phyloP scores from a whole-genome alignment of 2,329 filamentous ascomycete species.

The Hymenoscyphus albidus region DNA sequence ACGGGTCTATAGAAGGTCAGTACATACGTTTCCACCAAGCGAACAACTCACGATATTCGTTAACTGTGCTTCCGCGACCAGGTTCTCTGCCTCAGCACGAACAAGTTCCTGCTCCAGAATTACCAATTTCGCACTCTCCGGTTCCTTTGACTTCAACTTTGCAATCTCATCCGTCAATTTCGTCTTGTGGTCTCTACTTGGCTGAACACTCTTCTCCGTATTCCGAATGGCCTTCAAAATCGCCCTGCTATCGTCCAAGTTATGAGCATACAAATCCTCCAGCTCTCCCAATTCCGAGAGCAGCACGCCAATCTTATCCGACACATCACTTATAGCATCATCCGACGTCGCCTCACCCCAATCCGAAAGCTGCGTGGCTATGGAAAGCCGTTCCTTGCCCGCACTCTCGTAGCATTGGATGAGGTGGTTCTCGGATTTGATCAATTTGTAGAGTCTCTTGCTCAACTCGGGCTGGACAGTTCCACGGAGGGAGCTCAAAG shows the following conservation, averaged over 20 bases:
- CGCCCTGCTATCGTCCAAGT: constrained; percentile 77
- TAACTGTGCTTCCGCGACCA: constrained; percentile 94
- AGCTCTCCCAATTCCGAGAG: constrained; percentile 91
- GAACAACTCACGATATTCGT: constrained; percentile 74
- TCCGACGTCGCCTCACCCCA: constrained; percentile 94
- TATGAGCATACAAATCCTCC: constrained; percentile 83
- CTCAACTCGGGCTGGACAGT: constrained; percentile 83
- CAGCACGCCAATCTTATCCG: constrained; percentile 92
- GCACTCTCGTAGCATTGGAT: constrained; percentile 82
- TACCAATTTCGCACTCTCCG: constrained; percentile 73
- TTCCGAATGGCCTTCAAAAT: constrained; percentile 90
- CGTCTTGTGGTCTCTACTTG: constrained; percentile 77
- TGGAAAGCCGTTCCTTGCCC: constrained; percentile 75
- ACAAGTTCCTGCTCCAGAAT: constrained; percentile 95
- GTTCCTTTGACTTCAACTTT: constrained; percentile 87
- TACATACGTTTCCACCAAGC: background rate
- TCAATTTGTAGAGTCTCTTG: constrained; percentile 82
- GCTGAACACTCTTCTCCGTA: constrained; percentile 92
- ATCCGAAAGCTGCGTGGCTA: constrained; percentile 88
- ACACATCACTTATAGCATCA: constrained; percentile 81
- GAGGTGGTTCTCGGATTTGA: constrained; percentile 91
- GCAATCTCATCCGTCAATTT: constrained; percentile 93
- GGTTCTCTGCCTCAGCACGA: constrained; percentile 87
- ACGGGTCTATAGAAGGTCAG: constrained; percentile 60
- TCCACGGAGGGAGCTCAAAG: constrained; percentile 80